Percentiles rank a stretch among this genome's conserved stretches.
Evolutionary conservation across 1,284 basidiomycete species (phyloP).

Genomic region (Ustilago xerochloae): DNA sequence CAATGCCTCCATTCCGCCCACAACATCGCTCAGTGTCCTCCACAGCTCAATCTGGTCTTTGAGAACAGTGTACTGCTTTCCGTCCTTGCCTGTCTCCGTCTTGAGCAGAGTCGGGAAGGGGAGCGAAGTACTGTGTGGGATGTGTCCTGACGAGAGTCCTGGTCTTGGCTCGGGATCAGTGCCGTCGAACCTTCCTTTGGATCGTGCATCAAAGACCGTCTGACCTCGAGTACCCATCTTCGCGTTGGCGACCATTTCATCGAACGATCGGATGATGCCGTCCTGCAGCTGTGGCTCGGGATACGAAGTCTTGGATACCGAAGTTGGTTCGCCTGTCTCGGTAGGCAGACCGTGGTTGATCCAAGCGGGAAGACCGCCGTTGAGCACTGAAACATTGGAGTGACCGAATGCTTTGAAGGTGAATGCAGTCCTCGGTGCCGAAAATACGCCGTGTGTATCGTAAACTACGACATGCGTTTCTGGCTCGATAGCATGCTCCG

Average conservation of each 20-base stretch:
- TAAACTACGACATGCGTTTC: conserved; percentile 89
- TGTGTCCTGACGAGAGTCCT: conserved; percentile 89
- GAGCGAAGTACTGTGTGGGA: conserved; percentile 85
- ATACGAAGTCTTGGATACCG: conserved; percentile 37
- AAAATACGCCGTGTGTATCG: conserved; percentile 68
- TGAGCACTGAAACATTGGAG: conserved; percentile 57
- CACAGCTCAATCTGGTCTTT: conserved; percentile 65
- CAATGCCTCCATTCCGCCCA: conserved; percentile 70
- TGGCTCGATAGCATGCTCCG: conserved; percentile 78
- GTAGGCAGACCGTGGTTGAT: conserved; percentile 38
- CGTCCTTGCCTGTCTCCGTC: conserved; percentile 68
- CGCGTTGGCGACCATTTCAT: conserved; percentile 82
- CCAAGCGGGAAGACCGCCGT: conserved; percentile 66
- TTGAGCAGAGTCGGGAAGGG: conserved; percentile 84
- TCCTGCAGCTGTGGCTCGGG: conserved; percentile 73
- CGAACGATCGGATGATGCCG: conserved; percentile 77
- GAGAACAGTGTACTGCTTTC: conserved; percentile 56
- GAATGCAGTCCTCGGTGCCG: conserved; percentile 57
- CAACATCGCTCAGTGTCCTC: conserved; percentile 74
- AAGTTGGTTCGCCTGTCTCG: conserved; percentile 40
- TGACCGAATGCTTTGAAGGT: conserved; percentile 64
- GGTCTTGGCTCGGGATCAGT: conserved; percentile 88
- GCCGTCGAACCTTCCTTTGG: conserved; percentile 80
- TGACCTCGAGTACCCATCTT: conserved; percentile 73
- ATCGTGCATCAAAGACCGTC: conserved; percentile 87